A percentile compares a stretch with the other conserved stretches of the same genome.
Evolutionary conservation across 176 grass and related monocot genomes (phyloP).

Genomic region (Oryza rufipogon): DNA sequence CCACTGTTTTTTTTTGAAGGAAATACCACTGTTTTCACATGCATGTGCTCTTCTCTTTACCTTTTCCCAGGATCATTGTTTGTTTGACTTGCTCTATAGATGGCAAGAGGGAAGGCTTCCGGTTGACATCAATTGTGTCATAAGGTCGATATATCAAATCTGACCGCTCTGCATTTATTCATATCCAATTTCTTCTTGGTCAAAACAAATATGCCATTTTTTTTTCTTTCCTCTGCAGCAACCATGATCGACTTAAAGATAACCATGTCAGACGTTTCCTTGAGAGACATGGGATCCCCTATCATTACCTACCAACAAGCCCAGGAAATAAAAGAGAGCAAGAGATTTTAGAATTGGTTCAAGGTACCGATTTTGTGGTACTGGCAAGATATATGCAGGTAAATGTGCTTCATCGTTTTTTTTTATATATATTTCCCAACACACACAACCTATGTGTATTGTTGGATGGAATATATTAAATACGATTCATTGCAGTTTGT

Average conservation of each 20-base stretch:
- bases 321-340: slow-evolving; percentile 72
- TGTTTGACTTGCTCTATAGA: slow-evolving; percentile 77
- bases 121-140: slow-evolving; percentile 70
- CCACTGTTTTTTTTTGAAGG: too few species aligned
- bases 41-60: neutral
- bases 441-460: neutral
- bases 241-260: slow-evolving; percentile 72
- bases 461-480: too few species aligned
- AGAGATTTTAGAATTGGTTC: slow-evolving; percentile 78
- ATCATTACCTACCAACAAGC: slow-evolving; percentile 75
- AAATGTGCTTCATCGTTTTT: neutral
- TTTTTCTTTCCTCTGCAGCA: slow-evolving; percentile 39
- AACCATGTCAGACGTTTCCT: slow-evolving; percentile 84
- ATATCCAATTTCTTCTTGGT: neutral
- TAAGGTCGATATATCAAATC: slow-evolving; percentile 60
- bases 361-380: slow-evolving; percentile 83
- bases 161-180: neutral
- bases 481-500: too few species aligned
- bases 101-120: slow-evolving; percentile 89
- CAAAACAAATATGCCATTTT: neutral
- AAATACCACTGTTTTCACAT: neutral
- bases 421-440: neutral
- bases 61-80: slow-evolving; percentile 69
- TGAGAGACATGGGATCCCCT: slow-evolving; percentile 80
- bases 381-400: slow-evolving; percentile 99